Conservation (phyloP, 2,329 filamentous ascomycete genomes). For the Paraphoma sp. region DNA sequence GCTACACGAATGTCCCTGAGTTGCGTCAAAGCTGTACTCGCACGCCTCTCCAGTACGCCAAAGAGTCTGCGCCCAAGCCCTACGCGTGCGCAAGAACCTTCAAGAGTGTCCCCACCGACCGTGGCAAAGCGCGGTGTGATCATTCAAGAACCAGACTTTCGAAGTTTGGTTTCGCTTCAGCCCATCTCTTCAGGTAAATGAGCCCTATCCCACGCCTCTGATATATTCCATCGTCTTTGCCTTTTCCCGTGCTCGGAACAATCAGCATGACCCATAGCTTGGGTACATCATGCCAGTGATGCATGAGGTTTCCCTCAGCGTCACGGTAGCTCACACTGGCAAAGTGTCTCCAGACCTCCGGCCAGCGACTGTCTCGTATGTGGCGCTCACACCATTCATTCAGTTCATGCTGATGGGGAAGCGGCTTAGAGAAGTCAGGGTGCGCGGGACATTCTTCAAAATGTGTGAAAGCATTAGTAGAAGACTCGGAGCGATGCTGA, state of each 20-base stretch:
- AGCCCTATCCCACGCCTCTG: slow-evolving; percentile 5
- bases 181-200: slow-evolving; percentile 13
- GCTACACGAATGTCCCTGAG: background rate
- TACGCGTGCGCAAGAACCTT: too few species aligned
- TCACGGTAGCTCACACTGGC: slow-evolving; percentile 1
- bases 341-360: background rate
- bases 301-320: background rate
- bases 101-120: too few species aligned
- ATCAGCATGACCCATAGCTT: slow-evolving; percentile 1
- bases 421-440: background rate
- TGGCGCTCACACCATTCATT: background rate
- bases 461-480: background rate
- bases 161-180: slow-evolving; percentile 1
- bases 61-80: too few species aligned
- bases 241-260: background rate
- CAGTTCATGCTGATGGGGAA: background rate
- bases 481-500: background rate
- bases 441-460: slow-evolving; percentile 1
- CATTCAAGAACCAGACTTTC: background rate
- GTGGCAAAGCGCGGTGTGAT: background rate
- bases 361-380: background rate
- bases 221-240: background rate
- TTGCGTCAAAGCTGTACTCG: background rate
- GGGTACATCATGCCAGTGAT: background rate
- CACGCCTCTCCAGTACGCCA: background rate